Evolutionary conservation across 306 rosid species (phyloP), one percentile per base, ranked within the genome.

Genomic region (Cicer arietinum): DNA sequence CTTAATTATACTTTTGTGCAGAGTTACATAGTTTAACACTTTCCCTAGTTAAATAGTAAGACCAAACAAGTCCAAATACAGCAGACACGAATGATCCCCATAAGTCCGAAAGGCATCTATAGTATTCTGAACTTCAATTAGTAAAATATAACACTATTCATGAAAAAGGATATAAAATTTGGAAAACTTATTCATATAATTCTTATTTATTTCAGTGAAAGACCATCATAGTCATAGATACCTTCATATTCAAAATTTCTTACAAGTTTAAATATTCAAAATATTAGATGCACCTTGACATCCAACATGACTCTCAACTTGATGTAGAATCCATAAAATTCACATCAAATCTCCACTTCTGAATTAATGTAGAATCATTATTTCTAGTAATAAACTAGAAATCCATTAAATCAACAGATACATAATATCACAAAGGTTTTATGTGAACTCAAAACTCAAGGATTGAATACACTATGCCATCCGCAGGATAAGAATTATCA

Each of bases 1-100:
- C 39, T 13, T 18, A 61, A 10, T 40, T 40, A 56, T 65, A 13
- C 51, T 69, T 47, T 57, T 40, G 47, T 18, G 52, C 67, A 57
- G 7, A 17, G 9, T 17, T 67, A 17, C 13, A 20, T 14, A 17
- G 13, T 56, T 25, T 11, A 11, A 12, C 20, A 73, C 47, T 48
- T 13, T 10, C 25, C 35, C 35, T 42, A 16, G 50, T 71, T 10
- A 56, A 44, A 42, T 58, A 77, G 37, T 10, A 30, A 54, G 47
- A 30, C 50, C 41, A 54, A 30, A 25, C 73, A 65, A 13, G 74
- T 10, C 58, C 47, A 47, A 57, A 20, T 41, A 56, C 7, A 8
- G 41, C 9, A 54, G 41, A 11, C 16, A 14, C 59, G 45, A 57
- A 44, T 50, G 56, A 57, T 45, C 57, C 56, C 62, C 7, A 56